These are phyloP conservation scores for Plasmodium reichenowi DNA, from an alignment of 169 alveolate species.

Conservation along the genomic window DNA sequence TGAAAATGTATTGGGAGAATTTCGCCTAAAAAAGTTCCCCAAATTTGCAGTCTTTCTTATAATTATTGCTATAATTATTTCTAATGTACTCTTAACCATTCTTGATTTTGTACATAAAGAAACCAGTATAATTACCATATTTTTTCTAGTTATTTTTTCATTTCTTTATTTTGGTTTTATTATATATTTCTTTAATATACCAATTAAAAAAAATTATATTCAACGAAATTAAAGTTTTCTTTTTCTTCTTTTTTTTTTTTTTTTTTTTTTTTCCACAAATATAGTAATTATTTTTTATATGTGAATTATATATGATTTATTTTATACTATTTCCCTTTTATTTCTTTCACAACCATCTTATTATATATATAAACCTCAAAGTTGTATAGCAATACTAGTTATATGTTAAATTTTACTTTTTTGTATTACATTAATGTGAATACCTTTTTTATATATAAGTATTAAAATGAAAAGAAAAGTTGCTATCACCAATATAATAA, in stretches of 20 bases:
- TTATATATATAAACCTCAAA: too few relatives aligned
- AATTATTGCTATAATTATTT: conserved; percentile 51
- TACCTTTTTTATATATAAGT: too few relatives aligned
- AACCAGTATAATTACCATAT: neutral
- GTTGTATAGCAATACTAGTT: too few relatives aligned
- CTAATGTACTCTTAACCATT: conserved; percentile 33
- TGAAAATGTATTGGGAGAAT: conserved; percentile 71
- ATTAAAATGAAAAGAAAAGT: too few relatives aligned
- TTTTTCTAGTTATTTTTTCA: conserved; percentile 12
- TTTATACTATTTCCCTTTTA: too few relatives aligned
- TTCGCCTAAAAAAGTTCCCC: conserved; percentile 26
- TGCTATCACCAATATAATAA: too few relatives aligned
- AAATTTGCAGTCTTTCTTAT: conserved; percentile 39
- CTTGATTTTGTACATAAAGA: conserved; percentile 40
- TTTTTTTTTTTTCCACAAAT: neutral
- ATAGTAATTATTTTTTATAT: neutral
- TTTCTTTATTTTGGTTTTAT: conserved; percentile 34
- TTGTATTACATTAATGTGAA: too few relatives aligned
- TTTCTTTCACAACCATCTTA: too few relatives aligned
- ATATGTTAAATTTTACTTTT: too few relatives aligned
- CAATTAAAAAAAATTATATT: conserved; percentile 51
- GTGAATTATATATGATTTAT: too few relatives aligned
- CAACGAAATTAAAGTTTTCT: neutral
- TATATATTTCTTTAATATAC: conserved; percentile 25
- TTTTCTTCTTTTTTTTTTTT: neutral